Percentiles rank a stretch among this genome's conserved stretches.
Conservation (phyloP, 2,329 filamentous ascomycete species). For the Shiraia sp. region DNA sequence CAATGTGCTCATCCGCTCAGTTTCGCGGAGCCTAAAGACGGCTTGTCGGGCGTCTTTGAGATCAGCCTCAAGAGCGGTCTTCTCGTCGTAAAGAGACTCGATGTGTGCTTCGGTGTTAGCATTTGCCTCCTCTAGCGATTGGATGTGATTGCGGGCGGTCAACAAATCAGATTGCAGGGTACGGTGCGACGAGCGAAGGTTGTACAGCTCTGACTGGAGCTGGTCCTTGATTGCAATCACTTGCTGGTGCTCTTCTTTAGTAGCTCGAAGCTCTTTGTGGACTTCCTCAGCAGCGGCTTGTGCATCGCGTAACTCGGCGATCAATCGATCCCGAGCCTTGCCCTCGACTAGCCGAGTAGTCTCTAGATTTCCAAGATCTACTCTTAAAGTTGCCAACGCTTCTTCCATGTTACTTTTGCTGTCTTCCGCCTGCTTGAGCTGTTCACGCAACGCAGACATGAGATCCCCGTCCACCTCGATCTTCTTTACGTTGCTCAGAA, state of each 20-base stretch:
- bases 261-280: constrained; percentile 20
- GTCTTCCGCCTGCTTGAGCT: constrained; percentile 24
- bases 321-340: constrained; percentile 18
- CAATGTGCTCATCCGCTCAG: constrained; percentile 21
- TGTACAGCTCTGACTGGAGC: constrained; percentile 26
- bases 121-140: constrained; percentile 21
- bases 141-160: constrained; percentile 23
- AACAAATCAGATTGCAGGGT: constrained; percentile 23
- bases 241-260: constrained; percentile 14
- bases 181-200: constrained; percentile 18
- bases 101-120: constrained; percentile 20
- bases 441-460: constrained; percentile 27
- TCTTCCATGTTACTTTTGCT: constrained; percentile 25
- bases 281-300: constrained; percentile 20
- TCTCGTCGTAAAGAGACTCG: constrained; percentile 22
- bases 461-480: constrained; percentile 25
- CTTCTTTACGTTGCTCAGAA: constrained; percentile 14
- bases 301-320: constrained; percentile 25
- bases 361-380: constrained; percentile 22
- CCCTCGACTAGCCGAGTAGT: constrained; percentile 14
- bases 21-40: constrained; percentile 21
- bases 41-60: constrained; percentile 23
- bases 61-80: constrained; percentile 20
- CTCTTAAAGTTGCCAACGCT: constrained; percentile 21
- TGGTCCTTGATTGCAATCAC: constrained; percentile 15